phyloP scores from a whole-genome alignment of 495 filamentous ascomycete genomes.

The Opeltia flavorubescens region DNA sequence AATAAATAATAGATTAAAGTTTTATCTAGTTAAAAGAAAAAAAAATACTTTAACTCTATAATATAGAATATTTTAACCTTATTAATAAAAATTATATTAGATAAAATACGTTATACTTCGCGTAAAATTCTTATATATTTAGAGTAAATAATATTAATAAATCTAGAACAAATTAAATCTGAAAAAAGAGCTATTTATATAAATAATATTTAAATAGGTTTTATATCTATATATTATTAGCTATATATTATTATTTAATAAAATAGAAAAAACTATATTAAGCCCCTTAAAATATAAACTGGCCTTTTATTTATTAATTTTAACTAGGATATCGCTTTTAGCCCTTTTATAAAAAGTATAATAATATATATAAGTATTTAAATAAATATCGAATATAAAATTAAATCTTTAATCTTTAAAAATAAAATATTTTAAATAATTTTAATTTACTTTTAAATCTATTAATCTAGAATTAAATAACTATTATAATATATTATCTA shows the following conservation, averaged over 20 bases:
- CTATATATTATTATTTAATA: not conserved
- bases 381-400: not conserved
- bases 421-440: not conserved
- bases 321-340: not conserved
- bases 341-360: not conserved
- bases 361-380: not conserved
- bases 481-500: not conserved
- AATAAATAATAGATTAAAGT: not conserved
- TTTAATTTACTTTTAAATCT: not conserved
- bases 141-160: not conserved
- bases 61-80: not conserved
- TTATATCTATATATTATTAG: not conserved
- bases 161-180: not conserved
- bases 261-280: not conserved
- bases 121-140: not conserved
- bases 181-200: not conserved
- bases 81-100: not conserved
- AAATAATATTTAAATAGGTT: not conserved
- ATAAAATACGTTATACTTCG: not conserved
- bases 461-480: not conserved
- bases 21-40: not conserved
- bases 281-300: not conserved
- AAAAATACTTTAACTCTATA: not conserved
- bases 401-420: slow-evolving; percentile 4
- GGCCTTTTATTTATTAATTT: not conserved